phyloP scores from a whole-genome alignment of 2,329 filamentous ascomycete species.

The Fusarium anthophilum region DNA sequence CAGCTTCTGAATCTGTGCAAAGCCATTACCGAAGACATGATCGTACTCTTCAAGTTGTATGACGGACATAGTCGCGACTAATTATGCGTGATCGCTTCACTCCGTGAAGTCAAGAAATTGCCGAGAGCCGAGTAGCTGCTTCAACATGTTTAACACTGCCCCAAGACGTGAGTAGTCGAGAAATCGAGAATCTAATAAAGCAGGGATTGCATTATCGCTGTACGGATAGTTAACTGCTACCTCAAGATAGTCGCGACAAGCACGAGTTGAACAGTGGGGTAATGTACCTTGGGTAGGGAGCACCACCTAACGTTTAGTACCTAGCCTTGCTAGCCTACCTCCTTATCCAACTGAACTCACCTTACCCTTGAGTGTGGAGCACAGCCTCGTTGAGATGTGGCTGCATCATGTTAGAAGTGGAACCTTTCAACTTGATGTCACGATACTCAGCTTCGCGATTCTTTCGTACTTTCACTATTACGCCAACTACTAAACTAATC shows the following conservation, averaged over 20 bases:
- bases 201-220: slow-evolving; percentile 4
- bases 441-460: slow-evolving; percentile 17
- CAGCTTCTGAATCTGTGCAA: slow-evolving; percentile 14
- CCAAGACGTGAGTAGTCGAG: background rate
- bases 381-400: slow-evolving; percentile 39
- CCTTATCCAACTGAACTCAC: background rate
- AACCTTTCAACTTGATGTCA: slow-evolving; percentile 5
- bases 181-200: background rate
- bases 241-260: background rate
- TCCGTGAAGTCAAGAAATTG: background rate
- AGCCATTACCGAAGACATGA: background rate
- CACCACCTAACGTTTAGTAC: background rate
- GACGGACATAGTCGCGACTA: slow-evolving; percentile 47
- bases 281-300: background rate
- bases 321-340: no score
- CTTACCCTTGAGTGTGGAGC: background rate
- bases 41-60: slow-evolving; percentile 53
- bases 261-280: slow-evolving; percentile 14
- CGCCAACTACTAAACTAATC: background rate
- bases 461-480: background rate
- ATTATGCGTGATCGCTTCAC: slow-evolving; percentile 3
- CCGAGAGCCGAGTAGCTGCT: background rate
- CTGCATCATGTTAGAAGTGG: slow-evolving; percentile 31
- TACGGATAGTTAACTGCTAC: background rate
- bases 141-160: slow-evolving; percentile 32